phyloP scores from a whole-genome alignment of 2,329 filamentous ascomycete genomes.

The Dendrostoma leiphaemia region DNA sequence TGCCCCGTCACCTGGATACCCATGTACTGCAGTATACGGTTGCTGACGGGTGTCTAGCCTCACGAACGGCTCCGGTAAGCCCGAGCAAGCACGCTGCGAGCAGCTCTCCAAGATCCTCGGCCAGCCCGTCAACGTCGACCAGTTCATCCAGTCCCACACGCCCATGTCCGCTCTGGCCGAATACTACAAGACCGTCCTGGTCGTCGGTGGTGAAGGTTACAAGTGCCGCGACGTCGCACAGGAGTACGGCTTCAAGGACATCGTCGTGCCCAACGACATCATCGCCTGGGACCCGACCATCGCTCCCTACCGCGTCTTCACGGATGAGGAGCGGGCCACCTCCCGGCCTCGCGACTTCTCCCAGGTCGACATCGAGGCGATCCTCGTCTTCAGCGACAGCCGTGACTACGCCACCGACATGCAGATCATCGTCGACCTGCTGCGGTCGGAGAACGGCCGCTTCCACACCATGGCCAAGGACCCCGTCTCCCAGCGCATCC shows the following conservation, averaged over 20 bases:
- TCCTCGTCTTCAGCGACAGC: constrained; percentile 73
- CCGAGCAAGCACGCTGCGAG: constrained; percentile 61
- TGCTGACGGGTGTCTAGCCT: constrained; percentile 42
- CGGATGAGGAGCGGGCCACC: constrained; percentile 63
- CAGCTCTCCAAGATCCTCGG: constrained; percentile 67
- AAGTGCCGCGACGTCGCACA: constrained; percentile 72
- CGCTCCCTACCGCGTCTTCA: constrained; percentile 68
- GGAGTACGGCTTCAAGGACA: constrained; percentile 71
- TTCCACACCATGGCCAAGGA: constrained; percentile 65
- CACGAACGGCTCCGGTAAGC: constrained; percentile 73
- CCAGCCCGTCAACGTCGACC: constrained; percentile 64
- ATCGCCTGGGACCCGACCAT: constrained; percentile 67
- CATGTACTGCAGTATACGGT: no score
- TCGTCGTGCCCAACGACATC: constrained; percentile 72
- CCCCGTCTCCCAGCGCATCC: constrained; percentile 64
- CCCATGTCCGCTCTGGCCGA: constrained; percentile 74
- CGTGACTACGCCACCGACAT: constrained; percentile 74
- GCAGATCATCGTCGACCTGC: constrained; percentile 73
- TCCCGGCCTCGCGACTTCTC: constrained; percentile 70
- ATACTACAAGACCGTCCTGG: constrained; percentile 75
- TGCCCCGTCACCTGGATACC: no score
- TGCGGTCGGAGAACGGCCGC: constrained; percentile 66
- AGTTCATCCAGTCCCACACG: constrained; percentile 77
- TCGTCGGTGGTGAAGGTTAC: constrained; percentile 74
- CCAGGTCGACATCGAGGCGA: constrained; percentile 70